Conservation (phyloP, 2,329 filamentous ascomycete genomes). For the Claviceps capensis region DNA sequence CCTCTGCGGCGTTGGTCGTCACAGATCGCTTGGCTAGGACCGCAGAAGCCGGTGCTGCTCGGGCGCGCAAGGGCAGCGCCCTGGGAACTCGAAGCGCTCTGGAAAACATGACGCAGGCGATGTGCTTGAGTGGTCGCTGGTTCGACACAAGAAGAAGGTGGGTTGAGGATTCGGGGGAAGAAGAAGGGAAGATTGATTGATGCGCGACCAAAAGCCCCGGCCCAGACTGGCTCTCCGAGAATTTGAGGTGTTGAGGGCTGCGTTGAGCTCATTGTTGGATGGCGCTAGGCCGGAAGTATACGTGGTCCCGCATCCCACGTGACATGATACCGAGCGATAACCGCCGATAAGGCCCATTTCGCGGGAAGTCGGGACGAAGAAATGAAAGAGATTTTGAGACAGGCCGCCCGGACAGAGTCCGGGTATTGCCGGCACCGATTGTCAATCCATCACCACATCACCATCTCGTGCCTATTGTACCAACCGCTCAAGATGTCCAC, state of each 20-base stretch:
- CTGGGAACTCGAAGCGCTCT: slow-evolving; percentile 50
- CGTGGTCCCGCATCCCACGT: slow-evolving; percentile 14
- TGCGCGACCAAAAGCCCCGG: slow-evolving; percentile 7
- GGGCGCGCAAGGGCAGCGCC: slow-evolving; percentile 42
- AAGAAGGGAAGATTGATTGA: slow-evolving; percentile 13
- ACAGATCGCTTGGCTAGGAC: slow-evolving; percentile 55
- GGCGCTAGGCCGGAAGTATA: slow-evolving; percentile 16
- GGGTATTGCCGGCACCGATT: no score
- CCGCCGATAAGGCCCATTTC: not conserved
- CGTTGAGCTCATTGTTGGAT: slow-evolving; percentile 27
- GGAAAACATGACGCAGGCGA: slow-evolving; percentile 48
- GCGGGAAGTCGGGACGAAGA: no score
- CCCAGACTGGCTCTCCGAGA: slow-evolving; percentile 19
- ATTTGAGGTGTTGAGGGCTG: slow-evolving; percentile 30
- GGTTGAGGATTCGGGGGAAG: slow-evolving; percentile 2
- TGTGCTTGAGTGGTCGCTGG: slow-evolving; percentile 17
- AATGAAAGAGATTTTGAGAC: no score
- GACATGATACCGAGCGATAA: slow-evolving; percentile 5
- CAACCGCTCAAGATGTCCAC: no score
- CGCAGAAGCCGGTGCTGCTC: slow-evolving; percentile 26
- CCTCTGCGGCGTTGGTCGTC: slow-evolving; percentile 88
- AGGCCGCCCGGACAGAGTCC: no score
- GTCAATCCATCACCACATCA: no score
- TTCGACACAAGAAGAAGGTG: slow-evolving; percentile 4
- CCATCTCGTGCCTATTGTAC: no score